These are phyloP conservation scores for Penicillium arizonense DNA, from an alignment of 495 filamentous ascomycete species.

Conservation along the genomic window DNA sequence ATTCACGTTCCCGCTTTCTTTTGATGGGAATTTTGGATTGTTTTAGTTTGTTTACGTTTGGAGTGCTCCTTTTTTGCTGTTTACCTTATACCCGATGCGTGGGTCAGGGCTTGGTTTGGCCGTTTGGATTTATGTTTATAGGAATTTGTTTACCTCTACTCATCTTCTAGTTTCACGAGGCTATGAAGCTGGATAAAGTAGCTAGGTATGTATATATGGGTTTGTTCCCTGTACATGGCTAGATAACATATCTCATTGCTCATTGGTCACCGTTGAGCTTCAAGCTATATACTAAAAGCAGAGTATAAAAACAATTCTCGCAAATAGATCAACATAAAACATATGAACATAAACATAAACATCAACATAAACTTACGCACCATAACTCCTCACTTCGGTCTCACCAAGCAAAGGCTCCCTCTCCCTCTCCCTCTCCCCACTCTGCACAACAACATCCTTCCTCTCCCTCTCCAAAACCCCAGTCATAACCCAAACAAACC, in stretches of 20 bases:
- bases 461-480: neutral
- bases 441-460: neutral
- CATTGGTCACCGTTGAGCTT: too few relatives aligned
- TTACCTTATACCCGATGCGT: neutral
- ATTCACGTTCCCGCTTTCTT: constrained; percentile 32
- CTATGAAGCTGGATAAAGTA: too few relatives aligned
- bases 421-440: neutral
- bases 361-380: neutral
- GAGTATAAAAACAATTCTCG: too few relatives aligned
- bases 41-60: neutral
- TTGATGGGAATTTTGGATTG: constrained; percentile 21
- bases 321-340: too few relatives aligned
- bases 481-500: constrained; percentile 45
- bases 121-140: too few relatives aligned
- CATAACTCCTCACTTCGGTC: constrained; percentile 1
- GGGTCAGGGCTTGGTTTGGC: too few relatives aligned
- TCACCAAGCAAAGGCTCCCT: constrained; percentile 9
- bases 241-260: too few relatives aligned
- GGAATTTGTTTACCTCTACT: too few relatives aligned
- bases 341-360: neutral
- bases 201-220: too few relatives aligned
- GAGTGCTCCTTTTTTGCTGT: neutral
- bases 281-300: too few relatives aligned
- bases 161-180: too few relatives aligned
- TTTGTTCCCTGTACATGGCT: too few relatives aligned